Conservation (phyloP, 352 stramenopile species). For the Pythium phragmiticola region DNA sequence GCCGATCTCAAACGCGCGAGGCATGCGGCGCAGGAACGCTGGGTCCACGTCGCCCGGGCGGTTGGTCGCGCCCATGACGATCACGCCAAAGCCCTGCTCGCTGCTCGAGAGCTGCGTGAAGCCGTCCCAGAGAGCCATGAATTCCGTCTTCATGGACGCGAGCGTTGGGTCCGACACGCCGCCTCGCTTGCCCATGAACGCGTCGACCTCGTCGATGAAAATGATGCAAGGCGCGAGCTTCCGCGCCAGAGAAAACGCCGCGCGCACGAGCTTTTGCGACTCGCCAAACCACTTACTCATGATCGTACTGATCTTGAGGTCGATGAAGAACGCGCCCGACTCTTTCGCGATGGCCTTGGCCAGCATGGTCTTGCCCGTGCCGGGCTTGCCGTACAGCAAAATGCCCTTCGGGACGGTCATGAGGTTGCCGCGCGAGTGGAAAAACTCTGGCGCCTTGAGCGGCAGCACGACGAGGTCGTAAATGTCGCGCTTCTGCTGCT, state of each 20-base stretch:
- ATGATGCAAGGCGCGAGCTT: constrained; percentile 79
- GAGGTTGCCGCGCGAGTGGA: constrained; percentile 81
- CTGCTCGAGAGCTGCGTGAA: constrained; percentile 83
- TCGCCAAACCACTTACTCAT: constrained; percentile 83
- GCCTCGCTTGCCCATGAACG: constrained; percentile 88
- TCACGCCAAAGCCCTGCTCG: constrained; percentile 85
- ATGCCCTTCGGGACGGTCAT: constrained; percentile 94
- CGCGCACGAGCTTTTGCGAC: constrained; percentile 76
- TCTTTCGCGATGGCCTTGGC: constrained; percentile 99
- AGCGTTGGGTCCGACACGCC: constrained; percentile 79
- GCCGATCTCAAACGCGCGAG: constrained; percentile 94
- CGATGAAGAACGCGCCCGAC: constrained; percentile 94
- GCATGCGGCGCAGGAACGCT: constrained; percentile 95
- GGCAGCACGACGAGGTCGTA: constrained; percentile 95
- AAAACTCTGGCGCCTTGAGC: constrained; percentile 91
- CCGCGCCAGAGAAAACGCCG: constrained; percentile 65
- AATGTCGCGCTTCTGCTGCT: constrained; percentile 95
- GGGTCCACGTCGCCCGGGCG: constrained; percentile 89
- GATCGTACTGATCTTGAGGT: constrained; percentile 68
- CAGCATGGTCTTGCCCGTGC: constrained; percentile 98
- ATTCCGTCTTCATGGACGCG: constrained; percentile 93
- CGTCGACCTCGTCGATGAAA: constrained; percentile 89
- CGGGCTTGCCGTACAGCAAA: constrained; percentile 98
- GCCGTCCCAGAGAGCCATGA: constrained; percentile 98
- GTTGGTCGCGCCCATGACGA: constrained; percentile 97